phyloP scores from a whole-genome alignment of 2,329 filamentous ascomycete species.

The Alternaria gaisen region DNA sequence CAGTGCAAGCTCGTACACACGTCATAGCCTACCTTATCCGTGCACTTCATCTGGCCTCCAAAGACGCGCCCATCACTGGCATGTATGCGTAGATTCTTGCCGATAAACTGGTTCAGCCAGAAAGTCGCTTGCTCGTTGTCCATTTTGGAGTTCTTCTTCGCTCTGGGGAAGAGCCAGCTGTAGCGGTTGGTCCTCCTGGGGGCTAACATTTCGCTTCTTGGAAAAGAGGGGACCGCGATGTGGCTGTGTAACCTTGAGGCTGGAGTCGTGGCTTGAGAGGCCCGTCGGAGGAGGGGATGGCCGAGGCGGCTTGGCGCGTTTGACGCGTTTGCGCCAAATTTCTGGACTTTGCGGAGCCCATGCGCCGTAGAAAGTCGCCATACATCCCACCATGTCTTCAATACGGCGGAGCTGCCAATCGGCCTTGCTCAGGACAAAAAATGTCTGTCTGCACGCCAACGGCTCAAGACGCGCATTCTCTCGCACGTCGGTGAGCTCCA shows the following conservation, averaged over 20 bases:
- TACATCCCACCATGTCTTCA: constrained; percentile 39
- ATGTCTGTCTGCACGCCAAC: constrained; percentile 25
- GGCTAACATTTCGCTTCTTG: constrained; percentile 15
- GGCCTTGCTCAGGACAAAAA: constrained; percentile 28
- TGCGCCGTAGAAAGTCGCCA: constrained; percentile 4
- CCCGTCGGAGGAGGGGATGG: constrained; percentile 6
- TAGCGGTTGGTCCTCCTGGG: constrained; percentile 16
- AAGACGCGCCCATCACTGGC: constrained; percentile 88
- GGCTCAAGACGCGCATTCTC: constrained; percentile 45
- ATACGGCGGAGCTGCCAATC: constrained; percentile 42
- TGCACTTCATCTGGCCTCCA: constrained; percentile 91
- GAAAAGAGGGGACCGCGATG: constrained; percentile 22
- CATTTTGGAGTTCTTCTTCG: constrained; percentile 47
- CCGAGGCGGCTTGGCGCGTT: constrained; percentile 37
- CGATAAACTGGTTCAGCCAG: constrained; percentile 73
- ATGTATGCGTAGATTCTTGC: constrained; percentile 80
- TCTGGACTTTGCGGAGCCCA: constrained; percentile 15
- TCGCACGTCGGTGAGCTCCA: constrained; percentile 27
- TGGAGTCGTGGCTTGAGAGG: constrained; percentile 14
- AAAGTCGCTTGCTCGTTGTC: constrained; percentile 62
- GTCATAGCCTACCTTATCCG: constrained; percentile 74
- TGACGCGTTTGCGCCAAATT: constrained; percentile 35
- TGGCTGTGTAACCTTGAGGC: constrained; percentile 24
- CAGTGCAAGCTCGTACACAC: not conserved
- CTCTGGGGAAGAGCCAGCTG: constrained; percentile 33